Base-by-base conservation (phyloP, 208 protist species). In the Naegleria gruberi region DNA sequence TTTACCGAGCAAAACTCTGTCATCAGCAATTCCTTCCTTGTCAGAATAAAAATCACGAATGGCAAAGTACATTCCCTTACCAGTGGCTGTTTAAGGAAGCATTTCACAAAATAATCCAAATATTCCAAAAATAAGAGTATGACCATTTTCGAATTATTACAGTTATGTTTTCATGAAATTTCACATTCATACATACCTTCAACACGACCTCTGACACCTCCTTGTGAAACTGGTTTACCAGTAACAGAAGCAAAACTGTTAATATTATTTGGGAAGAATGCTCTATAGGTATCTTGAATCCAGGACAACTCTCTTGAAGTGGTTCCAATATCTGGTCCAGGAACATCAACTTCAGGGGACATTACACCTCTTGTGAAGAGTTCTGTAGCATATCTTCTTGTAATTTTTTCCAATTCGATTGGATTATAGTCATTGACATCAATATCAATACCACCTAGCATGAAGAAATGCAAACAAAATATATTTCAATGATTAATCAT, bases 291-390 rank as follows among this genome's bases (percentile, higher is more conserved):
- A 83, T 92, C 90, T 4, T 43, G 42, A 90, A 97, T 96, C 95
- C 96, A 97, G 12, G 93, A 90, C 94, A 97, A 96, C 90, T 97
- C 95, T 44, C 94, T 91, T 15, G 92, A 91, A 83, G 94, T 94
- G 4, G 96, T 97, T 46, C 95, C 95, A 90, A 95, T 93, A 90
- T 97, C 95, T 43, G 95, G 95, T n/a, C 44, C 90, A 45, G 90
- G 87, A 40, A 94, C 92, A 55, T 94, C 92, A 30, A 93, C 87
- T 57, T 90, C 92, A 45, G 92, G 93, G 2, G 92, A 92, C 73
- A 94, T 93, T 51, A 94, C 95, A 91, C 94, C 93, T 84, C 94
- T 94, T 90, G 96, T 93, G 86, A 88, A 91, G 17, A 97, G 91
- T 91, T 94, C 94, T 34, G 95, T 89, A 7, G 95, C 95, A 91